Evolutionary conservation across 2,329 filamentous ascomycete genomes (phyloP).

Genomic region (Ilyonectria destructans): DNA sequence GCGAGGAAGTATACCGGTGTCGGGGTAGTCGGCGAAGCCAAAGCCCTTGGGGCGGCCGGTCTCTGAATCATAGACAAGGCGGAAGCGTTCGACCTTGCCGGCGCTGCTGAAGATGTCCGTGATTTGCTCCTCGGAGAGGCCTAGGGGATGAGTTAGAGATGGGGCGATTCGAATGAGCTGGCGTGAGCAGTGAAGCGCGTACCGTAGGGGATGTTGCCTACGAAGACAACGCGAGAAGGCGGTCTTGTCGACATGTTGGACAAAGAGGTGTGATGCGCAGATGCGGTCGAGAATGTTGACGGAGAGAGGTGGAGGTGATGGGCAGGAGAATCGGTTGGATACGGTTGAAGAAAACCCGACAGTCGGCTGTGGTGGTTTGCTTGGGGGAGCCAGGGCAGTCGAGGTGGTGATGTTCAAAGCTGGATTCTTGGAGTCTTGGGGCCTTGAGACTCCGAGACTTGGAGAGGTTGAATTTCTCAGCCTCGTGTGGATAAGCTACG

Average conservation of each 20-base stretch:
- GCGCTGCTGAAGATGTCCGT: slow-evolving; percentile 93
- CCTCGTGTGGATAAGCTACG: slow-evolving; percentile 37
- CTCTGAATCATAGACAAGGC: slow-evolving; percentile 95
- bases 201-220: slow-evolving; percentile 91
- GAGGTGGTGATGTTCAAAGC: not conserved
- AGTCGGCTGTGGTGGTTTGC: too few species aligned
- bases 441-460: not conserved
- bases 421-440: slow-evolving; percentile 23
- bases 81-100: slow-evolving; percentile 92
- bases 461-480: slow-evolving; percentile 40
- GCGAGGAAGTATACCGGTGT: slow-evolving; percentile 75
- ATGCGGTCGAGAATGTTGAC: slow-evolving; percentile 15
- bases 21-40: slow-evolving; percentile 95
- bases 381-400: not conserved
- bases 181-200: slow-evolving; percentile 41
- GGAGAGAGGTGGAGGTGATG: not conserved
- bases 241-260: slow-evolving; percentile 78
- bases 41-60: slow-evolving; percentile 96
- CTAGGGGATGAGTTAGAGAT: slow-evolving; percentile 64
- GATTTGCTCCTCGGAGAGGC: slow-evolving; percentile 96
- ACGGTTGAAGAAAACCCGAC: not conserved
- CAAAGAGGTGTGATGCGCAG: not conserved
- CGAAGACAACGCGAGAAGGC: slow-evolving; percentile 85
- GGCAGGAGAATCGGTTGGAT: not conserved
- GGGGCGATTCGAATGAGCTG: slow-evolving; percentile 6